These are phyloP conservation scores for Osmanthus fragrans DNA, from an alignment of 257 asterid species.

Conservation along the genomic window DNA sequence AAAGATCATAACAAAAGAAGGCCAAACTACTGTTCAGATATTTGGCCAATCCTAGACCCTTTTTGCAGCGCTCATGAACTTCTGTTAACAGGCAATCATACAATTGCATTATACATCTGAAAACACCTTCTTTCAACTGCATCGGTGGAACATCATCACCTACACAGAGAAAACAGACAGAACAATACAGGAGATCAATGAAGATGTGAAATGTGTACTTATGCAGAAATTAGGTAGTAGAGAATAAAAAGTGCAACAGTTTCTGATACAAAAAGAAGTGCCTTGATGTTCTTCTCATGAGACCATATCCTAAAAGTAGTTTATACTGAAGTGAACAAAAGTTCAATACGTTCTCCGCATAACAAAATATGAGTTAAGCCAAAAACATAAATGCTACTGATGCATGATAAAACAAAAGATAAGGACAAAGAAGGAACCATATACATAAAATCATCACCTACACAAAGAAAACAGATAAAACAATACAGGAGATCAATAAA, in stretches of 20 bases:
- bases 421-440: background rate
- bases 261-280: background rate
- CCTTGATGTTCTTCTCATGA: background rate
- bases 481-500: slow-evolving; percentile 11
- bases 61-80: slow-evolving; percentile 99
- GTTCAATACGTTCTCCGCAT: background rate
- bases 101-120: slow-evolving; percentile 92
- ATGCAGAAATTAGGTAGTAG: background rate
- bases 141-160: slow-evolving; percentile 98
- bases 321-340: background rate
- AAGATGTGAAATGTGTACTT: slow-evolving; percentile 8
- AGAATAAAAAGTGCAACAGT: background rate
- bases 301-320: background rate
- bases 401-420: background rate
- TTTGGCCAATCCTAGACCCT: slow-evolving; percentile 93
- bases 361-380: background rate
- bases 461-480: slow-evolving; percentile 18
- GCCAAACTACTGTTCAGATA: slow-evolving; percentile 95
- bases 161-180: slow-evolving; percentile 30
- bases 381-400: background rate
- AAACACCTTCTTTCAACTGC: slow-evolving; percentile 98
- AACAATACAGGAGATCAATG: slow-evolving; percentile 10
- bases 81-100: slow-evolving; percentile 96
- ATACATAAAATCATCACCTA: slow-evolving; percentile 80
- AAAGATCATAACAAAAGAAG: slow-evolving; percentile 96